A percentile compares a stretch with the other conserved stretches of the same genome.
Conservation (phyloP, 108 stramenopile species). For the Chaetoceros tenuissimus region DNA sequence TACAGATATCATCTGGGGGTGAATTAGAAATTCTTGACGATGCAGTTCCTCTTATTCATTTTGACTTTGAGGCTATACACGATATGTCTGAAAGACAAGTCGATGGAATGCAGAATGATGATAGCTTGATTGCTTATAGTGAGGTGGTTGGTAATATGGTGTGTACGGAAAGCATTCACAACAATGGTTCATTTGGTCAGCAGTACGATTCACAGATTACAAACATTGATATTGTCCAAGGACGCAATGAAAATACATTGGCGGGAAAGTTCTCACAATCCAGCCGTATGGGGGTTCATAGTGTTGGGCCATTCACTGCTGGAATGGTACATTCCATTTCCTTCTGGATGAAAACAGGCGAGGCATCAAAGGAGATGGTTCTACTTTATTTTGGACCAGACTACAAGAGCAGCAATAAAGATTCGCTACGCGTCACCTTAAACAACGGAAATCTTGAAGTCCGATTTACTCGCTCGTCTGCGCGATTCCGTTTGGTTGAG, state of each 20-base stretch:
- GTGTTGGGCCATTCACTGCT: no score
- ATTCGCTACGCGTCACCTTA: no score
- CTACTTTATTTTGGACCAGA: no score
- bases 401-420: no score
- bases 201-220: slow-evolving; percentile 1
- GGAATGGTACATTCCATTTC: no score
- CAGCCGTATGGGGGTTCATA: no score
- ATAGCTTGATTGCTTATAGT: slow-evolving; percentile 1
- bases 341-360: no score
- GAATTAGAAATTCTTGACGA: not conserved
- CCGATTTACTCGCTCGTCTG: no score
- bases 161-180: slow-evolving; percentile 3
- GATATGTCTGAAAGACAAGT: not conserved
- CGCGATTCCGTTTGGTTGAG: no score
- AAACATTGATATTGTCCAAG: slow-evolving; percentile 1
- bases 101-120: not conserved
- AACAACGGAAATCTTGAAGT: no score
- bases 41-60: not conserved
- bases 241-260: not conserved
- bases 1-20: not conserved
- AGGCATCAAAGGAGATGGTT: no score
- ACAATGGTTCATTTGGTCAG: not conserved
- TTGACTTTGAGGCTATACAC: not conserved
- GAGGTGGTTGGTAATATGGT: not conserved
- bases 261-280: no score